phyloP scores from a whole-genome alignment of 2,329 filamentous ascomycete genomes.

The Ceratocystis eucalypticola region DNA sequence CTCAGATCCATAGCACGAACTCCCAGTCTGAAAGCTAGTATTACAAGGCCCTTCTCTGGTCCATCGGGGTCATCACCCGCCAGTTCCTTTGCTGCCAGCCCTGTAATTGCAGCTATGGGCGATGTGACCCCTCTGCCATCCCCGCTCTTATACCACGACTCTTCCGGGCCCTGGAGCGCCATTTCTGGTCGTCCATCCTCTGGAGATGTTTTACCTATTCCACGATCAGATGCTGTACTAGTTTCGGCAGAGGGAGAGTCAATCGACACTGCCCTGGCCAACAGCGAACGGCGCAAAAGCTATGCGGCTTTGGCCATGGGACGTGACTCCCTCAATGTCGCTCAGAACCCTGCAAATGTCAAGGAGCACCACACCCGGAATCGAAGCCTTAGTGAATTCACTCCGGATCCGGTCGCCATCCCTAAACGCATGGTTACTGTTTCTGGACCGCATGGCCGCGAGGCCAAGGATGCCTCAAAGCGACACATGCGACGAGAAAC shows the following conservation, averaged over 20 bases:
- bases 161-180: constrained; percentile 52
- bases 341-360: constrained; percentile 15
- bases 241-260: constrained; percentile 40
- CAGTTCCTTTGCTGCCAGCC: constrained; percentile 57
- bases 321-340: constrained; percentile 10
- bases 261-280: constrained; percentile 36
- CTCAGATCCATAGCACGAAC: constrained; percentile 44
- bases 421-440: constrained; percentile 62
- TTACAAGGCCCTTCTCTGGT: constrained; percentile 36
- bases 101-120: constrained; percentile 60
- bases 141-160: constrained; percentile 52
- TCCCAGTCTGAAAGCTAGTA: constrained; percentile 46
- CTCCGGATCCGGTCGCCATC: constrained; percentile 55
- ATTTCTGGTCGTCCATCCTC: constrained; percentile 25
- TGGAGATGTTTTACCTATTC: not conserved
- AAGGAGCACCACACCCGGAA: constrained; percentile 46
- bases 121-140: constrained; percentile 70
- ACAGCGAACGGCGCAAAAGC: constrained; percentile 43
- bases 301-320: constrained; percentile 34
- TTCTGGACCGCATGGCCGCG: constrained; percentile 44
- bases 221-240: constrained; percentile 27
- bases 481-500: constrained; percentile 56
- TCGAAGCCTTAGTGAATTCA: constrained; percentile 79
- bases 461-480: constrained; percentile 28
- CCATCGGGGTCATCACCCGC: constrained; percentile 35